phyloP scores from a whole-genome alignment of 2,329 filamentous ascomycete species.

The Aspergillus melleus region DNA sequence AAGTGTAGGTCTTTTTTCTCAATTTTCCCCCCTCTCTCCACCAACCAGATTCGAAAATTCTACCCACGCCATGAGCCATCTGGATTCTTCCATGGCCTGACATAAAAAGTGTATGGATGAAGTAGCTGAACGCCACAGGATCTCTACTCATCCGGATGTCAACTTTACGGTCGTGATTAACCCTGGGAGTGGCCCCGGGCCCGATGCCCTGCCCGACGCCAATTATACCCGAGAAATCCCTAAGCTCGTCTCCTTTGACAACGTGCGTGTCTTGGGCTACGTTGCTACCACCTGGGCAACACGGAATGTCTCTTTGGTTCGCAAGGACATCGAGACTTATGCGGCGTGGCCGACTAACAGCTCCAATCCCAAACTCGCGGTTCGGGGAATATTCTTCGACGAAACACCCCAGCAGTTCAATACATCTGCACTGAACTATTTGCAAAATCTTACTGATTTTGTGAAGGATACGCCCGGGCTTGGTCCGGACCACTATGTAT shows the following conservation, averaged over 20 bases:
- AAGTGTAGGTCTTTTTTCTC: conserved; percentile 38
- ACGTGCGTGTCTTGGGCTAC: conserved; percentile 53
- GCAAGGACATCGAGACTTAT: conserved; percentile 47
- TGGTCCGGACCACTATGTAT: conserved; percentile 39
- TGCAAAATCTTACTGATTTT: conserved; percentile 33
- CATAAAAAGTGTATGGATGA: conserved; percentile 7
- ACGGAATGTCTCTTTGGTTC: conserved; percentile 42
- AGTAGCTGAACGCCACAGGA: conserved; percentile 33
- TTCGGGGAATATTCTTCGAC: conserved; percentile 53
- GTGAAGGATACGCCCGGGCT: conserved; percentile 34
- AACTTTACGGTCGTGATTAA: conserved; percentile 55
- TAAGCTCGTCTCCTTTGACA: conserved; percentile 43
- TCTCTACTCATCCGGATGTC: conserved; percentile 39
- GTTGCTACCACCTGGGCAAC: conserved; percentile 52
- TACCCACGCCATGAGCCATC: conserved; percentile 13
- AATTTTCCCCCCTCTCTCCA: background rate
- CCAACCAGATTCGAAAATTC: conserved; percentile 12
- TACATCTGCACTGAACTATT: conserved; percentile 30
- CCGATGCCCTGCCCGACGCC: conserved; percentile 41
- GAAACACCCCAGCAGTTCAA: conserved; percentile 46
- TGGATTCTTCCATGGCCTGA: background rate
- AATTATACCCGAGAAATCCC: conserved; percentile 47
- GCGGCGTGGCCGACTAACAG: conserved; percentile 44
- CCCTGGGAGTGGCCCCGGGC: conserved; percentile 50
- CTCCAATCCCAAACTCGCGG: conserved; percentile 38